phyloP scores from a whole-genome alignment of 2,329 filamentous ascomycete species.

The Camillea tinctor region DNA sequence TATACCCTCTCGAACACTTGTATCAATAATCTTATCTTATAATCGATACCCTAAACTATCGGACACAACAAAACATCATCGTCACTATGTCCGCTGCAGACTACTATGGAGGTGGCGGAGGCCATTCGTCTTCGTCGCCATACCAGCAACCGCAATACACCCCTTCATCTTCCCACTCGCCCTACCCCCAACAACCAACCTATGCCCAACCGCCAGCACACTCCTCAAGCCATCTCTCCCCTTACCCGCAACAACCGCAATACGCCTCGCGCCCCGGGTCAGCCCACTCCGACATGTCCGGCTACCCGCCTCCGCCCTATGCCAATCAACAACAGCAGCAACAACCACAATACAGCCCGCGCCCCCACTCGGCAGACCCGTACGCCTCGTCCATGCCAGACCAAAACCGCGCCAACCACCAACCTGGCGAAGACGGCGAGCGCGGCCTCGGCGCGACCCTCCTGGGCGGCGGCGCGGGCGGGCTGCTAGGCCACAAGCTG shows the following conservation, averaged over 20 bases:
- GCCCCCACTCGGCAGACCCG: conserved; percentile 31
- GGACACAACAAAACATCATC: not conserved
- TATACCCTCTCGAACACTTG: too few species aligned
- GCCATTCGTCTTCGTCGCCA: conserved; percentile 7
- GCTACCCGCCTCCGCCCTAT: conserved; percentile 17
- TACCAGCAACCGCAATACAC: conserved; percentile 23
- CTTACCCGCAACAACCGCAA: conserved; percentile 25
- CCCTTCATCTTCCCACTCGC: conserved; percentile 15
- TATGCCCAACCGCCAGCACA: conserved; percentile 21
- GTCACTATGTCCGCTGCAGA: conserved; percentile 30
- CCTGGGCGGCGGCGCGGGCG: conserved; percentile 52
- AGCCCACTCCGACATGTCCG: conserved; percentile 27
- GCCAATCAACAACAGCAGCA: not conserved
- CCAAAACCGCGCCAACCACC: conserved; percentile 6
- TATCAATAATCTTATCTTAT: too few species aligned
- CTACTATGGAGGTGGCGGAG: conserved; percentile 26
- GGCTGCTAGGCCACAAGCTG: conserved; percentile 52
- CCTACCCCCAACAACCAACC: conserved; percentile 18
- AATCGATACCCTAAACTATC: too few species aligned
- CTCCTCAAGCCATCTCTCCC: conserved; percentile 21
- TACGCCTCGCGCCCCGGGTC: conserved; percentile 30
- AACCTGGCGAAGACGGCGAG: conserved; percentile 42
- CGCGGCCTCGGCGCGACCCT: conserved; percentile 55
- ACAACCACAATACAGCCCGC: too few species aligned
- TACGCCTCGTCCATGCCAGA: conserved; percentile 10